These are phyloP conservation scores for Sedum album DNA, from an alignment of 164 flowering plant genomes.

Conservation along the genomic window DNA sequence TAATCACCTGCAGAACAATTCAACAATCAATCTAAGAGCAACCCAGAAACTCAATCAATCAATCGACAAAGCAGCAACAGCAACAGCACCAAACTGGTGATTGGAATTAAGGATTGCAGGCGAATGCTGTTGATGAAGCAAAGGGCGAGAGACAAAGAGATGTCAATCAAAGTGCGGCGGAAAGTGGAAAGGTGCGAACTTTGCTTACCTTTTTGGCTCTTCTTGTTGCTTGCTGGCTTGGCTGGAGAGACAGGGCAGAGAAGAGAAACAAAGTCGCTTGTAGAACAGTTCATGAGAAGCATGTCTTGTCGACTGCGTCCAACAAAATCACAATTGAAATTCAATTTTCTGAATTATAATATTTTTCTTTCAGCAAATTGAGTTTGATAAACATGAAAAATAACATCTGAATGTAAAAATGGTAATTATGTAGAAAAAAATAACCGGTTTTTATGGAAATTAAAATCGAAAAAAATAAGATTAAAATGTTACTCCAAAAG, in stretches of 20 bases:
- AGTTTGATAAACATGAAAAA: no score
- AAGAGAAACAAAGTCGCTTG: constrained; percentile 5
- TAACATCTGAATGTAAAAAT: no score
- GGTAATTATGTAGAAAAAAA: no score
- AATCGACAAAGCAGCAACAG: not conserved
- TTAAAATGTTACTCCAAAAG: no score
- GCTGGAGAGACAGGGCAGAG: not conserved
- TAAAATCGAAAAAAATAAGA: no score
- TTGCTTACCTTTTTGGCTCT: constrained; percentile 2
- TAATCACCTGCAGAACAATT: not conserved
- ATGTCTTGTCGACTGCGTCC: constrained; percentile 20
- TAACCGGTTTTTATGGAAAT: no score
- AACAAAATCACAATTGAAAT: no score
- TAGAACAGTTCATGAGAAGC: constrained; percentile 18
- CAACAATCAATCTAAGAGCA: not conserved
- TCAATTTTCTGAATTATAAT: no score
- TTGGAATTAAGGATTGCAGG: no score
- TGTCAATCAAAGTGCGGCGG: not conserved
- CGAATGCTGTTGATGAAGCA: not conserved
- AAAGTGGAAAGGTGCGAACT: not conserved
- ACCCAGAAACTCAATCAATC: not conserved
- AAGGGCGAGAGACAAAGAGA: not conserved
- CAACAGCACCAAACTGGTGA: not conserved
- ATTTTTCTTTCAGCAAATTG: no score
- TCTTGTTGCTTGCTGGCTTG: not conserved